Evolutionary conservation across 2,329 filamentous ascomycete species (phyloP), one percentile per base, ranked within the genome.

Genomic region (Alternaria alternata): DNA sequence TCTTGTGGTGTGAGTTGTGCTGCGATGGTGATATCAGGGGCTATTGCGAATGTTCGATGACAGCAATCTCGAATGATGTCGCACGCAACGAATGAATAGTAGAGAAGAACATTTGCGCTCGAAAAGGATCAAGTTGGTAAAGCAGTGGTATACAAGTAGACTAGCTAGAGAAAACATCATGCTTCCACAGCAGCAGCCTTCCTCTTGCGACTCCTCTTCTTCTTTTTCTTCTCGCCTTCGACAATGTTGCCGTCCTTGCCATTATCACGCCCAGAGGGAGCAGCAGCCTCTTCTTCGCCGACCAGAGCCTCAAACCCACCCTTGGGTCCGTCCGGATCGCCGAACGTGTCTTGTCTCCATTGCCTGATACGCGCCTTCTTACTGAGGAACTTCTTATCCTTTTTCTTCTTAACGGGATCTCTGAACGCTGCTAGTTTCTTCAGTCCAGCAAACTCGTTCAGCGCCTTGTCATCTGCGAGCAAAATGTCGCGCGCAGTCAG

Each of bases 341-440:
- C 88, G 79, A 90, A 91, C 0, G 86, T 88, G 39, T 90, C 88
- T 73, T 86, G 84, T 48, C 88, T 88, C 95, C 95, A 99, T 81
- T 97, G 87, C 74, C 93, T 85, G 62, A 99, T 83, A 20, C 94
- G 86, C 7, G 92, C 92, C 82, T 98, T 98, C 87, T 98, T 99
- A 66, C 92, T 91, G 30, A 98, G 85, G 70, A 87, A 86, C 84
- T 96, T 97, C 81, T 89, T 88, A 75, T 99, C 95, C 72, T 90
- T 91, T 68, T 86, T 85, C 85, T 98, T 98, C 86, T 96, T 95
- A 71, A 94, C 91, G 3, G 85, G 83, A 75, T 97, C 94, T 57
- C 95, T 87, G 83, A 95, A 99, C 5, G 91, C 85, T 5, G 94
- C 94, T 61, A 97, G 87, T 82, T 97, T 98, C 86, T 99, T 99